Base-by-base conservation (phyloP, 352 stramenopile species). In the Thraustotheca clavata region DNA sequence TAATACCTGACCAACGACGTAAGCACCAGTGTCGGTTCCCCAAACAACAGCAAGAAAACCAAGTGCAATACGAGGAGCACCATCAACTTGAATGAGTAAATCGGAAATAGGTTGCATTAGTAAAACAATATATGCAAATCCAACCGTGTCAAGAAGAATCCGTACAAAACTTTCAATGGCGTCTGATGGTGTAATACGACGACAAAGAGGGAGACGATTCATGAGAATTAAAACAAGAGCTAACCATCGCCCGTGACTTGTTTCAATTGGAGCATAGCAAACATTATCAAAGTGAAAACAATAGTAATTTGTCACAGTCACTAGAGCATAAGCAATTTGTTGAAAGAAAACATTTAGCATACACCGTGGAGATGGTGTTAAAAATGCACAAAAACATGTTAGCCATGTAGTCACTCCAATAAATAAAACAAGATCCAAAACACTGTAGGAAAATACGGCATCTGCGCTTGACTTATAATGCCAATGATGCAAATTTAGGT, bases 21-120 rank as follows among this genome's bases (percentile, higher is more conserved):
- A 98, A 8, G 93, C 94, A 40, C 91, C 91, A 0, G 97, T 92
- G 73, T 98, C 95, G 31, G 85, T 89, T 43, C 70, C 76, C 80
- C 80, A 90, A 11, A 90, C 76, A 29, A 90, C 80, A 34, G 81
- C 83, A 20, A 87, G 76, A 38, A 65, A 65, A 16, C 57, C 57
- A 14, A 90, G 68, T 40, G 80, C 74, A 9, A 90, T 86, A 24
- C 87, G 72, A 35, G 36, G 29, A 20, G 82, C 76, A 38, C 86
- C 77, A 43, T 88, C 79, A 33, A 90, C 73, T 52, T 88, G 81
- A 1, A 77, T 77, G 22, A 87, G 71, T 49, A 88, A 74, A 8
- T 83, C 70, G 6, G 77, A 83, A 20, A 90, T 34, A 12, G 67
- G 36, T 62, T 82, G 20, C 79, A 65, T 65, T 29, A 65, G 57